Base-by-base conservation (phyloP, 2,329 filamentous ascomycete species). In the Fusarium sp. region DNA sequence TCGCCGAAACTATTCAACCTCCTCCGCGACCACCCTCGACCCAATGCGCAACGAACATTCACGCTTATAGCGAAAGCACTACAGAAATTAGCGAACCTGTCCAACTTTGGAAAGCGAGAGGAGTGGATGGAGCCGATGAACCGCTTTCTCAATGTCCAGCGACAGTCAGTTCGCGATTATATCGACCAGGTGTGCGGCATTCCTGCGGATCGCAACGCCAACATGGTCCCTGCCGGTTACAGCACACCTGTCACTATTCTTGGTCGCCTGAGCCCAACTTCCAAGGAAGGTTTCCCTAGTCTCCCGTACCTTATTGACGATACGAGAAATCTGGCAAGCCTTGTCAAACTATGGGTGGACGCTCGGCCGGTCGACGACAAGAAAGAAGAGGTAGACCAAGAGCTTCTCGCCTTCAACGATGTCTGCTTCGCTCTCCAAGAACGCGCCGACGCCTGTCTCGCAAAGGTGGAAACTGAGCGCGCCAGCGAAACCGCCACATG, bases 81-180 rank as follows among this genome's bases (percentile, higher is more conserved):
- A 11, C 94, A 98, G 80, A 94, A 93, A 18, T 85, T 98, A 61
- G 93, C 94, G 20, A 98, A 98, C 77, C 86, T 98, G 80, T 93
- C 93, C 3, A 93, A 89, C 1, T 98, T 98, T 76, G 95, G 95
- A 39, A 94, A 92, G 76, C 97, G 97, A 77, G 95, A 98, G 79
- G 90, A 92, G n/a, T 98, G 94, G 93, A 98, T 98, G 94, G 94
- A 97, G 80, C 94, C 94, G 0, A 98, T 98, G 95, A 98, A 98
- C 76, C 88, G 88, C 42, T 98, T 98, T 74, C 83, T 98, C 37
- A 86, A 85, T 11, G 84, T 88, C 2, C 91, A 97, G 75, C 89
- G 94, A 21, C 86, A 91, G 72, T 88, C 92, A 38, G 93, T 98
- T 79, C 97, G 94, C 77, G 87, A 91, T 46, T 98, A 94, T 73